A percentile compares a stretch with the other conserved stretches of the same genome.
phyloP scores from a whole-genome alignment of 1,284 basidiomycete species.

The Marasmius sp. region DNA sequence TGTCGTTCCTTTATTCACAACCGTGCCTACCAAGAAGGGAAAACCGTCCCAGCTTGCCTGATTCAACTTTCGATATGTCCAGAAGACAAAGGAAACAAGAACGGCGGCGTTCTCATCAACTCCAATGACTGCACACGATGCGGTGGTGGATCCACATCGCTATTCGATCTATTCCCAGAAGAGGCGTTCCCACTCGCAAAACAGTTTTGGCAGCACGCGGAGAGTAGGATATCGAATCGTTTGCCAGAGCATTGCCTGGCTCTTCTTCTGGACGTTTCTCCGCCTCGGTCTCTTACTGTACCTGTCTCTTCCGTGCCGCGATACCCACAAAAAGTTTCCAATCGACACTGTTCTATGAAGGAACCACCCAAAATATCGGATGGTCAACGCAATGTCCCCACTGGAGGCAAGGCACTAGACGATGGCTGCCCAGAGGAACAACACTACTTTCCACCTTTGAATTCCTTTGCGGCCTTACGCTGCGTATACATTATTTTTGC shows the following conservation, averaged over 20 bases:
- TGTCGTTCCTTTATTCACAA: slow-evolving; percentile 77
- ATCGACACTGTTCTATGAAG: slow-evolving; percentile 66
- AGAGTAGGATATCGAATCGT: slow-evolving; percentile 87
- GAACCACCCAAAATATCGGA: slow-evolving; percentile 8
- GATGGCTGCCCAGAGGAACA: no score
- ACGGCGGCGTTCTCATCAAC: slow-evolving; percentile 22
- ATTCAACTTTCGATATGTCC: slow-evolving; percentile 77
- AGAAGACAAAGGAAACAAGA: slow-evolving; percentile 37
- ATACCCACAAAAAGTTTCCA: slow-evolving; percentile 43
- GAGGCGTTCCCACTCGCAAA: slow-evolving; percentile 75
- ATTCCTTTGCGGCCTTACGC: no score
- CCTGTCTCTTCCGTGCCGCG: slow-evolving; percentile 23
- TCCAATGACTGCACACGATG: slow-evolving; percentile 19
- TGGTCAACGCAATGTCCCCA: no score
- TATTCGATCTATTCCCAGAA: slow-evolving; percentile 70
- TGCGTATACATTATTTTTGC: no score
- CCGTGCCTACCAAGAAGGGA: slow-evolving; percentile 40
- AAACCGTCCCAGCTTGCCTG: slow-evolving; percentile 57
- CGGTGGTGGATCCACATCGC: slow-evolving; percentile 19
- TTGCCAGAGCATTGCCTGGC: slow-evolving; percentile 82
- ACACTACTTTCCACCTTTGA: no score
- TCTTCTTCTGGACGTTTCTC: slow-evolving; percentile 49
- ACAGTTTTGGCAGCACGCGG: slow-evolving; percentile 96
- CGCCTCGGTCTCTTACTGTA: slow-evolving; percentile 22
- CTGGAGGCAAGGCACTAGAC: no score